Conservation (phyloP, 345 rosid species). For the Ceriops tagal region DNA sequence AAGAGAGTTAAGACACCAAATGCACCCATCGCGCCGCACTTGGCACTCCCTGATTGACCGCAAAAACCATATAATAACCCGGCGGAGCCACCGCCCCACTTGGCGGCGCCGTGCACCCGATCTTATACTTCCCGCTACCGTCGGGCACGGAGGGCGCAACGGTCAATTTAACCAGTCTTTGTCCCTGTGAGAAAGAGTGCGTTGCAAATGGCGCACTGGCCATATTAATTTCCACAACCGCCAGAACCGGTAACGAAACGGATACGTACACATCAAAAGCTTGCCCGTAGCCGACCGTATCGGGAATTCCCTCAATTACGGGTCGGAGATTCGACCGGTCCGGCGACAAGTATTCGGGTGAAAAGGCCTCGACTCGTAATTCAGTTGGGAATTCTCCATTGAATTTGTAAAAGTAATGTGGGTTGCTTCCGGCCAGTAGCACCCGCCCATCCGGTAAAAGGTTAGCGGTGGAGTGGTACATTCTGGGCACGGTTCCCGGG, state of each 20-base stretch:
- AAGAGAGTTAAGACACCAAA: constrained; percentile 33
- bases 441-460: constrained; percentile 79
- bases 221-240: constrained; percentile 39
- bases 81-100: constrained; percentile 78
- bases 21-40: constrained; percentile 83
- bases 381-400: constrained; percentile 65
- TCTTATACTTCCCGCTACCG: constrained; percentile 42
- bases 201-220: constrained; percentile 67
- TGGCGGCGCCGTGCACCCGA: constrained; percentile 71
- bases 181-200: constrained; percentile 86
- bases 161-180: constrained; percentile 64
- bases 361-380: constrained; percentile 78
- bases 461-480: constrained; percentile 95
- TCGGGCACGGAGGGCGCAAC: constrained; percentile 54
- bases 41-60: constrained; percentile 87
- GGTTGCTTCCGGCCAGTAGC: constrained; percentile 82
- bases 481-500: constrained; percentile 72
- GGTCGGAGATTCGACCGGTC: constrained; percentile 83
- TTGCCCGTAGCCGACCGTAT: constrained; percentile 23
- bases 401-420: constrained; percentile 69
- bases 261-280: constrained; percentile 39
- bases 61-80: constrained; percentile 85
- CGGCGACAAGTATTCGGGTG: constrained; percentile 70
- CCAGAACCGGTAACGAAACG: constrained; percentile 71
- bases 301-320: constrained; percentile 24